Conservation (phyloP, 257 asterid species). For the Solanum verrucosum region DNA sequence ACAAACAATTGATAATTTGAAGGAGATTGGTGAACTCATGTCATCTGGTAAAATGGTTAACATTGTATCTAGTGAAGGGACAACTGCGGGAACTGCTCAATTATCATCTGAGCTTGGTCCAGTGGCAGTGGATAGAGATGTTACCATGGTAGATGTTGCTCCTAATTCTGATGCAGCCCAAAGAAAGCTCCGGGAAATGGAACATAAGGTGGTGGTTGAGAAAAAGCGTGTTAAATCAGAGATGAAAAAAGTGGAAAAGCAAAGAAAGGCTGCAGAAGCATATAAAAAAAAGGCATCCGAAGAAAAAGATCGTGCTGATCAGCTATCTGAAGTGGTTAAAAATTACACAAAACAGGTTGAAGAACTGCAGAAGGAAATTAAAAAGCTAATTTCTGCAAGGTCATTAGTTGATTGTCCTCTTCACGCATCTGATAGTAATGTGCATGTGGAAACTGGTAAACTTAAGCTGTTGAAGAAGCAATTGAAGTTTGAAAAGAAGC, state of each 20-base stretch:
- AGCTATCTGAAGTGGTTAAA: constrained; percentile 40
- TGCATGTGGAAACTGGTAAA: constrained; percentile 33
- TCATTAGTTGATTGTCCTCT: constrained; percentile 10
- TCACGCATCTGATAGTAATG: constrained; percentile 12
- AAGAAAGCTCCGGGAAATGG: constrained; percentile 35
- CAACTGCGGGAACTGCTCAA: constrained; percentile 7
- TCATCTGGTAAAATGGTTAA: constrained; percentile 22
- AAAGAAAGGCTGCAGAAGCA: constrained; percentile 37
- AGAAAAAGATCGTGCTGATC: constrained; percentile 51
- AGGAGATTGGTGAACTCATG: constrained; percentile 24
- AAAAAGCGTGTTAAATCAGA: constrained; percentile 38
- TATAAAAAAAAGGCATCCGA: constrained; percentile 37
- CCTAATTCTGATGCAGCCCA: constrained; percentile 13
- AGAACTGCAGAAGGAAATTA: constrained; percentile 41
- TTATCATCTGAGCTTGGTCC: constrained; percentile 7
- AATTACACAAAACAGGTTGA: constrained; percentile 40
- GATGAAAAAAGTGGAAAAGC: constrained; percentile 51
- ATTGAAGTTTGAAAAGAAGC: constrained; percentile 61
- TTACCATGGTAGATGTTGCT: not conserved
- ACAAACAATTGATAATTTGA: constrained; percentile 28
- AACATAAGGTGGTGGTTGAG: constrained; percentile 25
- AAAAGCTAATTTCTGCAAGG: constrained; percentile 32
- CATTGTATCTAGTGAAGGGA: constrained; percentile 6
- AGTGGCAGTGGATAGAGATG: constrained; percentile 19
- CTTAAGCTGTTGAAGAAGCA: constrained; percentile 44